phyloP scores from a whole-genome alignment of 2,329 filamentous ascomycete species.

The Elsinoe ampelina region DNA sequence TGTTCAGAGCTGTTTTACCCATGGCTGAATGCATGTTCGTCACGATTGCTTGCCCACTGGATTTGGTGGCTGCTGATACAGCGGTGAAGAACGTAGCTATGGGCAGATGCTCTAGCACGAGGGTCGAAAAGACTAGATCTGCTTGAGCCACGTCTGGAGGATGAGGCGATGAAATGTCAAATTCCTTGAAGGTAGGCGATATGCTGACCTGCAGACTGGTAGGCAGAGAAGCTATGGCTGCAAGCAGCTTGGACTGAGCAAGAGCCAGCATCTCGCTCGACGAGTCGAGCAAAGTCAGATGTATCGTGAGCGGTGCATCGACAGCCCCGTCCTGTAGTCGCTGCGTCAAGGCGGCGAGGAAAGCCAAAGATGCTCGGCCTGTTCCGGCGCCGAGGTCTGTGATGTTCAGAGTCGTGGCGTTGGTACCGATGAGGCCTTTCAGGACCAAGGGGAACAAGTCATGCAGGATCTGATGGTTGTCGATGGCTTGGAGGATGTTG shows the following conservation, averaged over 20 bases:
- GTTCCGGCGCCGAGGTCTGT: slow-evolving; percentile 9
- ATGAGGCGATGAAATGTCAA: not conserved
- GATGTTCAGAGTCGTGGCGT: not conserved
- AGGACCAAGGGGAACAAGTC: slow-evolving; percentile 43
- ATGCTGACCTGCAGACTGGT: not conserved
- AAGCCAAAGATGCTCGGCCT: slow-evolving; percentile 1
- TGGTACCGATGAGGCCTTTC: not conserved
- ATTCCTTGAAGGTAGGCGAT: slow-evolving; percentile 16
- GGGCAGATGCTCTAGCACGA: slow-evolving; percentile 57
- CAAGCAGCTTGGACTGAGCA: slow-evolving; percentile 24
- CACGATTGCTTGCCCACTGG: slow-evolving; percentile 45
- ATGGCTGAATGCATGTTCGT: slow-evolving; percentile 62
- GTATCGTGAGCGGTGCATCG: slow-evolving; percentile 22
- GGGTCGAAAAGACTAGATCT: slow-evolving; percentile 48
- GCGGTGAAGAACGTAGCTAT: slow-evolving; percentile 42
- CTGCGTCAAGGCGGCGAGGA: slow-evolving; percentile 7
- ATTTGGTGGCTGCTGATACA: slow-evolving; percentile 33
- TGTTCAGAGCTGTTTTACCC: slow-evolving; percentile 31
- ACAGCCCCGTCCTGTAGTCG: slow-evolving; percentile 16
- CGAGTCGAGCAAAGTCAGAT: slow-evolving; percentile 21
- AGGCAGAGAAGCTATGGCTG: not conserved
- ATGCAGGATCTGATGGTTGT: slow-evolving; percentile 46
- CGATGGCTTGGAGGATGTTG: slow-evolving; percentile 57
- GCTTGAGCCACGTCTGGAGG: slow-evolving; percentile 17
- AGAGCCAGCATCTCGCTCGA: slow-evolving; percentile 31